Percentiles rank a stretch among this genome's conserved stretches.
phyloP scores from a whole-genome alignment of 495 filamentous ascomycete genomes.

The Podospora bellae-mahoneyi region DNA sequence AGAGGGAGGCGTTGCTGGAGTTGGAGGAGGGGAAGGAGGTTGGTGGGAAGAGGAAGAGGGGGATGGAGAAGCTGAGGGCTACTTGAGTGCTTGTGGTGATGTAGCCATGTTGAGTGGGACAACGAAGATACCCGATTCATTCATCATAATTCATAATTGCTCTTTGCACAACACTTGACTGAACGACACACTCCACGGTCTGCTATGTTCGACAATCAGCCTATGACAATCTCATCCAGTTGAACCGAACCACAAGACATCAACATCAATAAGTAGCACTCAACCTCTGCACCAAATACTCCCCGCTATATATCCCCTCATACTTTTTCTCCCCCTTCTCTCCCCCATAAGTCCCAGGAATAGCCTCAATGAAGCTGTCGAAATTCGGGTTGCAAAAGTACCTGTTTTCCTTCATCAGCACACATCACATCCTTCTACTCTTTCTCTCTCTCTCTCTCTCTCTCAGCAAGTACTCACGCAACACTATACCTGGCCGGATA shows the following conservation, averaged over 20 bases:
- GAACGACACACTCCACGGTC: no score
- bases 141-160: not conserved
- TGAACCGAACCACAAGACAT: not conserved
- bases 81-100: not conserved
- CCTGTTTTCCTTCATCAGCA: conserved; percentile 27
- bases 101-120: not conserved
- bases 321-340: conserved; percentile 70
- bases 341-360: conserved; percentile 77
- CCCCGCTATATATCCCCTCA: conserved; percentile 68
- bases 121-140: not conserved
- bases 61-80: conserved; percentile 49
- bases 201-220: not conserved
- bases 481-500: conserved; percentile 67
- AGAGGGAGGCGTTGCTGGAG: conserved; percentile 80
- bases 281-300: conserved; percentile 80
- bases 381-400: conserved; percentile 95
- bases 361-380: conserved; percentile 71
- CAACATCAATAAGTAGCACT: conserved; percentile 59
- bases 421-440: not conserved
- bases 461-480: conserved; percentile 47
- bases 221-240: no score
- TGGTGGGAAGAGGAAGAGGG: conserved; percentile 65
- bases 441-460: not conserved
- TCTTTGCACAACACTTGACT: no score
- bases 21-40: conserved; percentile 92